phyloP scores from a whole-genome alignment of 129 eudicot genomes.

The Flaveria brownii region DNA sequence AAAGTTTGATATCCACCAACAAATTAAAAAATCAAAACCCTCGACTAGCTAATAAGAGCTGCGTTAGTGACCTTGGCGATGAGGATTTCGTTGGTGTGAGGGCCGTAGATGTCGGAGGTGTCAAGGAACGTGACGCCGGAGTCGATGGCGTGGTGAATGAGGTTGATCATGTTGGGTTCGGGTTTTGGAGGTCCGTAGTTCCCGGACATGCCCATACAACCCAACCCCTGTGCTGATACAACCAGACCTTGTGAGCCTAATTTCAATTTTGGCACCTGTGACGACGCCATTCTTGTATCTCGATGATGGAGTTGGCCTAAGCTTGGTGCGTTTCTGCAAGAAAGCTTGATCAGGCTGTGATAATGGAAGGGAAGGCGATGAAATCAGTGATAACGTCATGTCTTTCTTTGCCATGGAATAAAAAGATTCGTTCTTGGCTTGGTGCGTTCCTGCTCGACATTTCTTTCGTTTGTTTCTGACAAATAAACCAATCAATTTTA shows the following conservation, averaged over 20 bases:
- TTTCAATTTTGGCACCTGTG: conserved; percentile 32
- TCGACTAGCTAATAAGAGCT: background rate
- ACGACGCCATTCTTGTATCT: background rate
- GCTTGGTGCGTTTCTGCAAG: background rate
- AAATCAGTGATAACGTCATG: conserved; percentile 18
- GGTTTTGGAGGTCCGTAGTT: conserved; percentile 46
- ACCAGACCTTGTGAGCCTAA: conserved; percentile 53
- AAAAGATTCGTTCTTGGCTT: background rate
- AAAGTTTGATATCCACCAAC: conserved; percentile 9
- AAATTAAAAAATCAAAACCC: background rate
- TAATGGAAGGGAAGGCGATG: background rate
- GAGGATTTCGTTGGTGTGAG: conserved; percentile 52
- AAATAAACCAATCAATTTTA: too few relatives aligned
- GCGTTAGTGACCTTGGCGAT: conserved; percentile 40
- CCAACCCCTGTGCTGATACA: conserved; percentile 52
- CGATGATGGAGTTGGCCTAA: too few relatives aligned
- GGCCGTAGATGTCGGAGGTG: conserved; percentile 55
- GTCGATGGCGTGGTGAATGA: conserved; percentile 52
- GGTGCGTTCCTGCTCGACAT: too few relatives aligned
- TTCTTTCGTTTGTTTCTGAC: too few relatives aligned
- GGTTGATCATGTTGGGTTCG: conserved; percentile 46
- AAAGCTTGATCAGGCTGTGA: background rate
- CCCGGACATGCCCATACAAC: conserved; percentile 51
- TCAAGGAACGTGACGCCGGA: conserved; percentile 54
- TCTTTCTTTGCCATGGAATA: background rate